Conservation (phyloP, 2,329 filamentous ascomycete species). For the Colletotrichum ledebouriae region DNA sequence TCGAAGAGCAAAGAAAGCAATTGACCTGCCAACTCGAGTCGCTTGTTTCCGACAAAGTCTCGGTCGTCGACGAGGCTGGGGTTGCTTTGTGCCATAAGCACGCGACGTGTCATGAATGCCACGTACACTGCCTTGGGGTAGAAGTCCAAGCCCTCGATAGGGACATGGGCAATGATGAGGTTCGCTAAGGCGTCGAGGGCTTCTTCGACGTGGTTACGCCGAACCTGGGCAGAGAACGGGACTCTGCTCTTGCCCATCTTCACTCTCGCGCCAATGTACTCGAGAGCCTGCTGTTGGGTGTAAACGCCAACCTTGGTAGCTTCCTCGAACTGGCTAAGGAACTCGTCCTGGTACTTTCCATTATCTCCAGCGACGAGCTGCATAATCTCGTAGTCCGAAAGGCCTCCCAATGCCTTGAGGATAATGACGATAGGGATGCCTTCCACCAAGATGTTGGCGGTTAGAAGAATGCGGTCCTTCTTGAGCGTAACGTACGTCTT, state of each 20-base stretch:
- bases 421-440: conserved; percentile 95
- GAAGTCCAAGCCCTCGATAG: conserved; percentile 92
- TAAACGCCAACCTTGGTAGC: conserved; percentile 85
- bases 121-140: conserved; percentile 97
- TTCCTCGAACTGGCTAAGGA: conserved; percentile 95
- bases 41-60: conserved; percentile 98
- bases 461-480: conserved; percentile 89
- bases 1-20: conserved; percentile 95
- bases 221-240: conserved; percentile 61
- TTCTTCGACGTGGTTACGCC: conserved; percentile 88
- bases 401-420: conserved; percentile 91
- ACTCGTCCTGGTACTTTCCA: conserved; percentile 91
- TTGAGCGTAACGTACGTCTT: conserved; percentile 97
- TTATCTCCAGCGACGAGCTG: conserved; percentile 91
- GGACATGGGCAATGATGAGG: conserved; percentile 94
- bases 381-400: conserved; percentile 95
- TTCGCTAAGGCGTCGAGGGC: conserved; percentile 93
- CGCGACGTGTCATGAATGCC: conserved; percentile 96
- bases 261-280: conserved; percentile 88
- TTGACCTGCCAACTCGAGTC: conserved; percentile 93
- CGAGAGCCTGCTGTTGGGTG: conserved; percentile 94
- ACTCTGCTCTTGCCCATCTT: conserved; percentile 82
- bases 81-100: conserved; percentile 93
- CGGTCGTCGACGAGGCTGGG: conserved; percentile 92
- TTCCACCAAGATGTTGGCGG: conserved; percentile 93